phyloP scores from a whole-genome alignment of 306 rosid genomes.

The Prinsepia uniflora region DNA sequence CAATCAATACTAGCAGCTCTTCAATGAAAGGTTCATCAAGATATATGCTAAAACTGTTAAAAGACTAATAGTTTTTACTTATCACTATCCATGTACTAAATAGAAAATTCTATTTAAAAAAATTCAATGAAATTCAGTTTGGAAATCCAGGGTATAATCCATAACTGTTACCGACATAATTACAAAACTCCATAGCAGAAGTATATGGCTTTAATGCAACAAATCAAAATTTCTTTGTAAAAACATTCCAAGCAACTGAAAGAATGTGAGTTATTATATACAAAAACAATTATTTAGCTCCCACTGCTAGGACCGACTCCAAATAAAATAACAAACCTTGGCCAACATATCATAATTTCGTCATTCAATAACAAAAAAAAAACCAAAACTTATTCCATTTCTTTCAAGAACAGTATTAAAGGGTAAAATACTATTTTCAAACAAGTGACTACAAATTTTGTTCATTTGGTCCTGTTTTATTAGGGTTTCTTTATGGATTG shows the following conservation, averaged over 20 bases:
- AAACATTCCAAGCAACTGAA: background rate
- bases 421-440: background rate
- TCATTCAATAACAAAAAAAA: too few species aligned
- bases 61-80: background rate
- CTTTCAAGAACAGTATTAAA: background rate
- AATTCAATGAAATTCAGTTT: too few species aligned
- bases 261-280: too few species aligned
- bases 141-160: background rate
- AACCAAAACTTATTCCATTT: too few species aligned
- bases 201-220: background rate
- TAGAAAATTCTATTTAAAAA: background rate
- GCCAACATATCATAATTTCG: background rate
- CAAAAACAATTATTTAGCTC: too few species aligned
- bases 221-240: background rate
- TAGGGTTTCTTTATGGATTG: background rate
- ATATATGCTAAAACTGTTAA: background rate
- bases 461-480: background rate
- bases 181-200: background rate
- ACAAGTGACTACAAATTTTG: background rate
- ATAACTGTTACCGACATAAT: background rate
- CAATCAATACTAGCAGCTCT: conserved; percentile 12
- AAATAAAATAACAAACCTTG: background rate
- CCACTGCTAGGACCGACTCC: background rate
- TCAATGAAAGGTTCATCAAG: conserved; percentile 17
- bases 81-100: background rate